Evolutionary conservation across 108 stramenopile genomes (phyloP), one percentile per base, ranked within the genome.

Genomic region (Chaetoceros muelleri): DNA sequence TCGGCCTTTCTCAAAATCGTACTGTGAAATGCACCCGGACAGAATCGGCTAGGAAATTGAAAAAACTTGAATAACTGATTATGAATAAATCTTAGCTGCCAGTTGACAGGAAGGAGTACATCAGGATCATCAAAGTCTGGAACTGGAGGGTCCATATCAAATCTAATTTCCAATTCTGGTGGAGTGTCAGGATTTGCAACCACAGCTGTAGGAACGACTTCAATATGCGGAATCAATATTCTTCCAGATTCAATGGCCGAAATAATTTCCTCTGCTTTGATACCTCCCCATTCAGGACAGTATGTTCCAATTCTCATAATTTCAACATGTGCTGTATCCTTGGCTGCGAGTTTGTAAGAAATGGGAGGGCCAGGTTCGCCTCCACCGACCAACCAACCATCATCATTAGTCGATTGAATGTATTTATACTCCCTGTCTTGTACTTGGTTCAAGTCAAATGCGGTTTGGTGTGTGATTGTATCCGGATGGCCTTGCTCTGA

Each of bases 341-440:
- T 80, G 23, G 84, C 80, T 3, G 84, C 70, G 10, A 92, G 70
- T 55, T 92, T 92, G 72, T 82, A 92, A 13, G 74, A 71, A 30
- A 56, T 70, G 28, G 85, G 85, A 52, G 79, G 79, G 17, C 83
- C 85, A n/a, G 90, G 84, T 50, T 92, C 90, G 3, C 86, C 86
- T 7, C 90, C 90, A 51, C 90, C 90, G 1, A 84, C 86, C 13
- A 92, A 72, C 90, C 90, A 92, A n/a, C 90, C 90, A 58, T 92
- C 84, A 50, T 92, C 90, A 58, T 92, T 85, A 0, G 90, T 87
- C 0, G 79, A 69, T 22, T 54, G 47, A n/a, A 92, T 18, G 64
- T 69, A 84, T 47, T 92, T 72, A 53, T 92, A 88, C 19, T 71
- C 67, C 16, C 75, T 74, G 57, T 80, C 57, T 30, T 29, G 46